Evolutionary conservation across 2,329 filamentous ascomycete genomes (phyloP).

Genomic region (Aspergillus floridensis): DNA sequence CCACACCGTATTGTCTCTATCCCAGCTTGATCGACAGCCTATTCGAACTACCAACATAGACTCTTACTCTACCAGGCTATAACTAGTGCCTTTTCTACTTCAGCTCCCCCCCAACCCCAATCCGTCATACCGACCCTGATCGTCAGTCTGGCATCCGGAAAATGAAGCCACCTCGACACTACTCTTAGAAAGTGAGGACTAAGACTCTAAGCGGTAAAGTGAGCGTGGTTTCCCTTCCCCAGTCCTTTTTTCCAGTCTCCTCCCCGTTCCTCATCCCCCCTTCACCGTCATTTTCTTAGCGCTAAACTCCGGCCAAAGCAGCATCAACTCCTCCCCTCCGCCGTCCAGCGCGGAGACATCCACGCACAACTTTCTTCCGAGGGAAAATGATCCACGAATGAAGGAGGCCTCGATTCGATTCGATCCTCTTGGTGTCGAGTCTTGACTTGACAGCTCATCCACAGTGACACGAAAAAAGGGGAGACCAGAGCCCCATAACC

Average conservation of each 20-base stretch:
- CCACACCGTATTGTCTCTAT: not conserved
- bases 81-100: not conserved
- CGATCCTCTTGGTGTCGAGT: not conserved
- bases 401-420: not conserved
- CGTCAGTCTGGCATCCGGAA: not conserved
- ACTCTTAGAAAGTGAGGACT: not conserved
- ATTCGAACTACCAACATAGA: not conserved
- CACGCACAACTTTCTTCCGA: not conserved
- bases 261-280: not conserved
- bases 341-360: not conserved
- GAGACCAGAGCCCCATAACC: conserved; percentile 5
- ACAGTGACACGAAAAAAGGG: not conserved
- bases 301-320: not conserved
- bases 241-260: not conserved
- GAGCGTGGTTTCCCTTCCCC: not conserved
- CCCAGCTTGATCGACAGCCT: not conserved
- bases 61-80: not conserved
- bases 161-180: not conserved
- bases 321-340: not conserved
- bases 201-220: not conserved
- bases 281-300: not conserved
- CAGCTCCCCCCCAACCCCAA: not conserved
- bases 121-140: not conserved
- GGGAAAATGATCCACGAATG: not conserved
- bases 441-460: not conserved